These are phyloP conservation scores for Gigaspora rosea DNA, from an alignment of 192 early-diverging fungal genomes.

Conservation along the genomic window DNA sequence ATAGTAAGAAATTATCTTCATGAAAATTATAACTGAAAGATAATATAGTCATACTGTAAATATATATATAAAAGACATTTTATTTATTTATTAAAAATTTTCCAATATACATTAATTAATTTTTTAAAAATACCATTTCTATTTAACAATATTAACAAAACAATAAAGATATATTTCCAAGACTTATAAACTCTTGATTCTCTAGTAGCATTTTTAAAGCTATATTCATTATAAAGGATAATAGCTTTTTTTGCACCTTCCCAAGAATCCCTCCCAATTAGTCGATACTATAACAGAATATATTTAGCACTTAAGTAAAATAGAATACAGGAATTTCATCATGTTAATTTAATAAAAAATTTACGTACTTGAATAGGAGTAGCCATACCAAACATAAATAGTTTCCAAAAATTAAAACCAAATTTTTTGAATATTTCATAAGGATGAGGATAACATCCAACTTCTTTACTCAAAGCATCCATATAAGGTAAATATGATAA, in stretches of 20 bases:
- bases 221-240: background rate
- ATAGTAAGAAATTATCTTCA: too few species aligned
- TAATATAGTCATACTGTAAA: too few species aligned
- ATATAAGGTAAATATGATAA: background rate
- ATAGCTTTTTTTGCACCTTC: background rate
- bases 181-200: too few species aligned
- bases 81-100: too few species aligned
- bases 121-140: too few species aligned
- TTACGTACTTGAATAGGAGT: background rate
- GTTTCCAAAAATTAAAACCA: background rate
- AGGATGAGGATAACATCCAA: background rate
- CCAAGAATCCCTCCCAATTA: background rate
- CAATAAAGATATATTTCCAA: too few species aligned
- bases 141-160: too few species aligned
- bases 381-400: background rate
- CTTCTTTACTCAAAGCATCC: background rate
- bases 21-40: too few species aligned
- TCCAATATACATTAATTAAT: too few species aligned
- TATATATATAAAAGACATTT: too few species aligned
- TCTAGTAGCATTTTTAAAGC: too few species aligned
- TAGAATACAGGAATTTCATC: background rate
- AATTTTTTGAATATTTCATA: background rate
- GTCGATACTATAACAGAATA: background rate
- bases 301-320: background rate
- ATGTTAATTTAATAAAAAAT: background rate